Base-by-base conservation (phyloP, 2,329 filamentous ascomycete species). In the Exophiala alcalophila region DNA sequence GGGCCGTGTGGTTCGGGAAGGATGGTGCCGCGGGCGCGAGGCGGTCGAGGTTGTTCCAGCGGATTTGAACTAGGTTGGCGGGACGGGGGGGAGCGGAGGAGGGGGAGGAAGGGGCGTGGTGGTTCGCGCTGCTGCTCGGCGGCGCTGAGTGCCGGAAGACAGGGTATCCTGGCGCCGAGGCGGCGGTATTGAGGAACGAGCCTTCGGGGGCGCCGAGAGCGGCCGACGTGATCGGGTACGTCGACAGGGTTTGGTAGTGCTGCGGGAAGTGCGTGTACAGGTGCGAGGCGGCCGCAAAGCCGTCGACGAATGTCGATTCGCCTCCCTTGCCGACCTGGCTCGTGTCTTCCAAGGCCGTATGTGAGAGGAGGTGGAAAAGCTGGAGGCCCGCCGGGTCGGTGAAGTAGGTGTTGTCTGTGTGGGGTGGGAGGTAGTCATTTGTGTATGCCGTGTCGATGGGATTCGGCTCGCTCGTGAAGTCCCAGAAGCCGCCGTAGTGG, bases 341-440 rank as follows among this genome's bases (percentile, higher is more conserved):
- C 3, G 45, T 23, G 34, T 44, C 35, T 9, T 25, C 24, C 4
- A 41, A 10, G 19, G 47, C 42, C 5, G 81, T 83, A 62, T 94
- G 87, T 0, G 86, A 92, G 19, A 97, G 76, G 32, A 96, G 72
- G 61, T 98, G 92, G 65, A 98, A 94, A 18, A 92, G 81, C 63
- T 98, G 92, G 23, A 98, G 75, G 7, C 91, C 88, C 2, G 86
- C 83, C 0, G 92, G 91, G 51, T 97, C 91, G 15, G 81, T 89
- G 67, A 97, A 97, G 65, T 98, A 97, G 1, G 91, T 95, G 5
- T 80, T 97, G 66, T 98, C 92, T 1, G 91, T 97, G 65, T 98
- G 92, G 1, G 86, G 83, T 14, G 81, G 79, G 2, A 98, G 77
- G 1, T 82, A 81, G 36, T 92, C 74, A 57, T 84, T 88, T 2